phyloP scores from a whole-genome alignment of 2,329 filamentous ascomycete species.

The Drechslerella coelobrocha region DNA sequence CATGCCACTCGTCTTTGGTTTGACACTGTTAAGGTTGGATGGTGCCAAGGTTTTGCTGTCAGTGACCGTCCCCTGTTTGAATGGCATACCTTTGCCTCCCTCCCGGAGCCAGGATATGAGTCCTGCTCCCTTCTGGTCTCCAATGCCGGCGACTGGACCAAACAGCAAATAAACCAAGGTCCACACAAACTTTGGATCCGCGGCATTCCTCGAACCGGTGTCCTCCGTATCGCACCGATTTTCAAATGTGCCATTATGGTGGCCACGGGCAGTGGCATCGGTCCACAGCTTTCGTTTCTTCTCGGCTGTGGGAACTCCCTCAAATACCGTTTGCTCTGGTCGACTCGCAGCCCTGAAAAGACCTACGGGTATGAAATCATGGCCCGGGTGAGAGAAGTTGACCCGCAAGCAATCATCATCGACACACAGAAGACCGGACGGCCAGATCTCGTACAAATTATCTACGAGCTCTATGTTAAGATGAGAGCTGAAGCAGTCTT shows the following conservation, averaged over 20 bases:
- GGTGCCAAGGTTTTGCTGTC: conserved; percentile 68
- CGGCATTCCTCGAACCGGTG: conserved; percentile 65
- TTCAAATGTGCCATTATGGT: conserved; percentile 58
- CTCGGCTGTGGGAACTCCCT: conserved; percentile 52
- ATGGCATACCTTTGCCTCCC: conserved; percentile 78
- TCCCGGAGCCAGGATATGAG: conserved; percentile 66
- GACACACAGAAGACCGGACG: conserved; percentile 57
- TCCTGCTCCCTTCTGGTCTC: conserved; percentile 75
- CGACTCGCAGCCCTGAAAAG: conserved; percentile 56
- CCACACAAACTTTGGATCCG: conserved; percentile 72
- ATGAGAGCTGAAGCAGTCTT: conserved; percentile 58
- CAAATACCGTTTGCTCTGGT: conserved; percentile 57
- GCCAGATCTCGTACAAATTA: conserved; percentile 56
- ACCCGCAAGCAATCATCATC: conserved; percentile 57
- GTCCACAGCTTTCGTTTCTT: conserved; percentile 57
- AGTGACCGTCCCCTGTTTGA: conserved; percentile 67
- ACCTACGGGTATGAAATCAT: conserved; percentile 57
- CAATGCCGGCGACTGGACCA: conserved; percentile 78
- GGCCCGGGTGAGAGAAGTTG: conserved; percentile 56
- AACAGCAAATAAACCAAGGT: conserved; percentile 67
- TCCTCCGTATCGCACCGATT: conserved; percentile 57
- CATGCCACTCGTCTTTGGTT: conserved; percentile 77
- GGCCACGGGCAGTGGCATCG: conserved; percentile 59
- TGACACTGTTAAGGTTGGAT: conserved; percentile 64
- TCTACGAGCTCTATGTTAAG: conserved; percentile 55